A percentile compares a stretch with the other conserved stretches of the same genome.
These are phyloP conservation scores for Lichina pygmaea DNA, from an alignment of 495 filamentous ascomycete genomes.

Conservation along the genomic window DNA sequence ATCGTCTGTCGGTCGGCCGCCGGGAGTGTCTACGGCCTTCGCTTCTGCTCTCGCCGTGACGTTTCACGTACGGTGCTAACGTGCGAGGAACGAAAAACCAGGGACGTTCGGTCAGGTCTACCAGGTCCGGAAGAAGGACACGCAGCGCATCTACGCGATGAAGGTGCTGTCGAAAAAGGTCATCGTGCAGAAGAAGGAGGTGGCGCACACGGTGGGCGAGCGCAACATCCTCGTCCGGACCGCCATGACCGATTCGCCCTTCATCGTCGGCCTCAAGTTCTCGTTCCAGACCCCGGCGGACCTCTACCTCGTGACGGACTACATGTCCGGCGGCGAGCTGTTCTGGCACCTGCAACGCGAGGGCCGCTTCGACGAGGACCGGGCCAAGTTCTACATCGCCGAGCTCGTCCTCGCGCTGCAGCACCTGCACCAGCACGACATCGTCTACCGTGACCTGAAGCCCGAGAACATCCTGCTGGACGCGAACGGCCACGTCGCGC, in stretches of 20 bases:
- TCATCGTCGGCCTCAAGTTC: conserved; percentile 95
- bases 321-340: conserved; percentile 95
- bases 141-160: conserved; percentile 90
- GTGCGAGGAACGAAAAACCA: no score
- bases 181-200: conserved; percentile 98
- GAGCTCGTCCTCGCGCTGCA: conserved; percentile 89
- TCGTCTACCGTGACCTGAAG: conserved; percentile 85
- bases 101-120: conserved; percentile 97
- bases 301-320: conserved; percentile 95
- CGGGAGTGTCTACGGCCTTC: no score
- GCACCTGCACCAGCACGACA: conserved; percentile 86
- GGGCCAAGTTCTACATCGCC: conserved; percentile 97
- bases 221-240: conserved; percentile 92
- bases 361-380: conserved; percentile 77
- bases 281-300: conserved; percentile 96
- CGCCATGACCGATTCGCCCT: conserved; percentile 82
- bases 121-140: conserved; percentile 96
- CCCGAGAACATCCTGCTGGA: conserved; percentile 68
- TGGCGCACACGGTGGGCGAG: conserved; percentile 88
- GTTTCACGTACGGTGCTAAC: neutral
- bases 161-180: conserved; percentile 98
- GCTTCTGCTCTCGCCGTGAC: neutral
- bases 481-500: conserved; percentile 61
- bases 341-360: conserved; percentile 99
- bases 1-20: no score